Base-by-base conservation (phyloP, 345 rosid species). In the Jatropha curcas region DNA sequence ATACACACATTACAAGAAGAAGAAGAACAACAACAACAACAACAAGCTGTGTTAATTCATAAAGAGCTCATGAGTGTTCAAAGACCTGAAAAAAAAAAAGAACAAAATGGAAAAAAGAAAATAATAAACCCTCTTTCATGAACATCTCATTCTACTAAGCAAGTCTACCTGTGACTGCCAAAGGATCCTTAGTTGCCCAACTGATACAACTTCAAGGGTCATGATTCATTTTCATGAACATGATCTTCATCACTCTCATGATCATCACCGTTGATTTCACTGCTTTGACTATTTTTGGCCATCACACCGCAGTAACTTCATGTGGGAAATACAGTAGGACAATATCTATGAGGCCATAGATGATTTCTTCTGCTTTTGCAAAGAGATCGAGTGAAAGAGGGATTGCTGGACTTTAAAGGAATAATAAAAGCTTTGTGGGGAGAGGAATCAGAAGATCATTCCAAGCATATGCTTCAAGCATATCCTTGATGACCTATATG, bases 111-210 rank as follows among this genome's bases (percentile, higher is more conserved):
- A 50, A 45, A 19, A 9, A 11, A 31, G 61, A n/a, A 58, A n/a
- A 46, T 25, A 27, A 34, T 52, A 41, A 46, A 59, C 24, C 57
- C 50, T 4, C 11, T n/a, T n/a, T 34, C 25, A 55, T 9, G 35
- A 43, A 45, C 65, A 69, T 64, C 45, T 66, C 50, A 43, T 57
- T 60, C 17, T 20, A 41, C 45, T 39, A 25, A 57, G 31, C 14
- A 19, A 35, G 60, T n/a, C 53, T 53, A 41, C 74, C 16, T 58
- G 35, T 28, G 28, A 22, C 52, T 75, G 82, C 84, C 84, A 77
- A 80, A 84, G 84, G 85, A 52, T 77, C 67, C 33, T 30, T 24
- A 78, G 87, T 82, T 84, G 84, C 87, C 85, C 85, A 82, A 72
- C 64, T 35, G 67, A 2, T 35, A 16, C 71, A 62, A 22, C 60